These are phyloP conservation scores for Alternaria consortialis DNA, from an alignment of 2,329 filamentous ascomycete species.

Conservation along the genomic window DNA sequence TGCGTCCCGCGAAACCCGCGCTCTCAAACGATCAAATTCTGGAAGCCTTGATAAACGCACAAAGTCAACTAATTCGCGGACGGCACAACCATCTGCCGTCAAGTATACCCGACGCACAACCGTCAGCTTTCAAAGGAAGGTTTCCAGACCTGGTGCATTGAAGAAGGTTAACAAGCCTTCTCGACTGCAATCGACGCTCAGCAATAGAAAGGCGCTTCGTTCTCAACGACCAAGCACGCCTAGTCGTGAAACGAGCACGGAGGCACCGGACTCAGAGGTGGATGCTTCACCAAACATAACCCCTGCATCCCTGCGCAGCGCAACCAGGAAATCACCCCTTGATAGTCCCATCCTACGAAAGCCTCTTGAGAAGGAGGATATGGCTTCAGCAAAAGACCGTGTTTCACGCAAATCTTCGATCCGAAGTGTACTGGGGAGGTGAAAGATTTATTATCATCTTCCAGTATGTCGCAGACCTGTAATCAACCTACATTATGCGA, in stretches of 20 bases:
- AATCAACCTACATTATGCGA: not conserved
- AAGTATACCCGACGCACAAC: constrained; percentile 34
- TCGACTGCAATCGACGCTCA: constrained; percentile 17
- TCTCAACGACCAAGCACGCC: constrained; percentile 32
- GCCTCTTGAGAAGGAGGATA: not conserved
- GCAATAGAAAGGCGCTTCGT: constrained; percentile 24
- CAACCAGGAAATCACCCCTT: constrained; percentile 27
- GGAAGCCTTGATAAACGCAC: constrained; percentile 22
- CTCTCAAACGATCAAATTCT: constrained; percentile 37
- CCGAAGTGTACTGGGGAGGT: constrained; percentile 23
- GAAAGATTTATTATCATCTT: not conserved
- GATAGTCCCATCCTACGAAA: constrained; percentile 6
- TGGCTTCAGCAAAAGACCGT: not conserved
- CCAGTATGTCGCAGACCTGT: not conserved
- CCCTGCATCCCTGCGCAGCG: constrained; percentile 48
- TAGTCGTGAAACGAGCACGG: constrained; percentile 10
- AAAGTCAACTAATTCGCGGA: constrained; percentile 16
- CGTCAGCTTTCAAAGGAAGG: constrained; percentile 35
- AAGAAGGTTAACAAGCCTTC: constrained; percentile 33
- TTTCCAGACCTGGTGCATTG: constrained; percentile 32
- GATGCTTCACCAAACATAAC: constrained; percentile 46
- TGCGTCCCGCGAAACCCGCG: constrained; percentile 45
- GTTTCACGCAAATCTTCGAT: constrained; percentile 1
- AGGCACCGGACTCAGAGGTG: constrained; percentile 27
- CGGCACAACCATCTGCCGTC: constrained; percentile 20